A percentile compares a stretch with the other conserved stretches of the same genome.
Evolutionary conservation across 106 monocot species (phyloP).

Genomic region (Dioscorea dumetorum): DNA sequence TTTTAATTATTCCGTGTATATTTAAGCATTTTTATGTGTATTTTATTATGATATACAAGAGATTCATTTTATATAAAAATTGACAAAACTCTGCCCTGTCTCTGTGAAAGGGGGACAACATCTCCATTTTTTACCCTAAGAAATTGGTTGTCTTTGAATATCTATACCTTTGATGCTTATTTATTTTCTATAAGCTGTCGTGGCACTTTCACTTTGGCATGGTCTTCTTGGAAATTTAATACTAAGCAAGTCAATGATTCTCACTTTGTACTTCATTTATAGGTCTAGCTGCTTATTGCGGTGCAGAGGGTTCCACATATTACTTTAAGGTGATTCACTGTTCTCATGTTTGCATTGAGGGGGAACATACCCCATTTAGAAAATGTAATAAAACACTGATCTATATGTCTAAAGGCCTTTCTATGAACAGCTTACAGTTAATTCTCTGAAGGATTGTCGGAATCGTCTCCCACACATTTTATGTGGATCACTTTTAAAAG

Average conservation of each 20-base stretch:
- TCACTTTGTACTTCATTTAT: conserved; percentile 1
- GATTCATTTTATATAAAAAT: background rate
- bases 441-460: conserved; percentile 35
- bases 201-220: too few species aligned
- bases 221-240: background rate
- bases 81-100: background rate
- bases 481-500: conserved; percentile 44
- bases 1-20: background rate
- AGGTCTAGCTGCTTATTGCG: conserved; percentile 82
- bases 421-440: conserved; percentile 52
- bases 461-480: conserved; percentile 56
- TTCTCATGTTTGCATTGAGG: too few species aligned
- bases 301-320: conserved; percentile 64
- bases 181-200: too few species aligned
- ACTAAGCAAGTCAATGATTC: background rate
- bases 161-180: too few species aligned
- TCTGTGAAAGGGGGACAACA: too few species aligned
- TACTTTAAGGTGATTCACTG: conserved; percentile 47
- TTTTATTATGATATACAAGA: too few species aligned
- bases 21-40: background rate
- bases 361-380: too few species aligned
- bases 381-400: too few species aligned
- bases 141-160: too few species aligned
- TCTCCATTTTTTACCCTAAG: too few species aligned
- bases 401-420: background rate